Conservation (phyloP, 1,284 basidiomycete genomes). For the Testicularia cyperi region DNA sequence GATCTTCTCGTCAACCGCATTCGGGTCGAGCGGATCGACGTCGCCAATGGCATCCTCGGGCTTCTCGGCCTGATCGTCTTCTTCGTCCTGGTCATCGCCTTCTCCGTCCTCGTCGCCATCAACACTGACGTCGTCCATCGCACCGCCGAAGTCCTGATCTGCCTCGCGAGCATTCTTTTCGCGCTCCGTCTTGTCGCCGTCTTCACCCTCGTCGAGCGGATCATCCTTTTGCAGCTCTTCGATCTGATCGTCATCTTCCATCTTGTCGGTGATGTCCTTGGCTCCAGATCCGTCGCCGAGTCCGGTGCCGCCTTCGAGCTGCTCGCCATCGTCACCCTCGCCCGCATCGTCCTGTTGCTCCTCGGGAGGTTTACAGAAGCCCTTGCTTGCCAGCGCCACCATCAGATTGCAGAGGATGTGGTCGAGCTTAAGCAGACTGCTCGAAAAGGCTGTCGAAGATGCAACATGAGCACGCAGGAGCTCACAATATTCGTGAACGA, state of each 20-base stretch:
- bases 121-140: constrained; percentile 66
- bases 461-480: constrained; percentile 62
- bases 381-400: constrained; percentile 75
- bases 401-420: constrained; percentile 76
- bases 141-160: constrained; percentile 71
- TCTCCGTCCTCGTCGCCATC: constrained; percentile 67
- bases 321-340: constrained; percentile 44
- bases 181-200: constrained; percentile 61
- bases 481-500: constrained; percentile 43
- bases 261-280: constrained; percentile 64
- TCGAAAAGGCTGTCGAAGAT: constrained; percentile 68
- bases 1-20: constrained; percentile 90
- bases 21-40: constrained; percentile 81
- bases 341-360: constrained; percentile 40
- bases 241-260: constrained; percentile 80
- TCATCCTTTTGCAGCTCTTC: constrained; percentile 75
- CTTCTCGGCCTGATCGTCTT: constrained; percentile 64
- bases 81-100: constrained; percentile 63
- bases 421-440: constrained; percentile 79
- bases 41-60: constrained; percentile 82
- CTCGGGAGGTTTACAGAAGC: constrained; percentile 69
- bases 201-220: constrained; percentile 68
- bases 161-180: constrained; percentile 66
- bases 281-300: constrained; percentile 57
- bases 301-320: constrained; percentile 56